These are phyloP conservation scores for Calonectria pteridis DNA, from an alignment of 2,329 filamentous ascomycete species.

Conservation along the genomic window DNA sequence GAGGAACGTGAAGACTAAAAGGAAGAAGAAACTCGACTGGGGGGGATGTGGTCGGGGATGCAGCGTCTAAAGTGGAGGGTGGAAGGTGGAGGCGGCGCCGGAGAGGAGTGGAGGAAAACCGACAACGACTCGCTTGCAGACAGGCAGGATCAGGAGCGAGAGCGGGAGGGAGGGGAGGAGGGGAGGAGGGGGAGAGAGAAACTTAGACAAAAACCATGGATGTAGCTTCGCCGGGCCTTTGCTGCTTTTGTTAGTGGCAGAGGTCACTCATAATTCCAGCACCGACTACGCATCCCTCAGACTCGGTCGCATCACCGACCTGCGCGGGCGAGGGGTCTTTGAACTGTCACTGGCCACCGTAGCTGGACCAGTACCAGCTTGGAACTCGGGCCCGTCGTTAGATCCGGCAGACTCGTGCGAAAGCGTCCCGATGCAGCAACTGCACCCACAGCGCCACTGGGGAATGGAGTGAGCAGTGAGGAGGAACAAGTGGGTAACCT, in stretches of 20 bases:
- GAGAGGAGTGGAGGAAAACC: slow-evolving; percentile 4
- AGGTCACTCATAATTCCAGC: slow-evolving; percentile 2
- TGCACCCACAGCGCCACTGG: slow-evolving; percentile 26
- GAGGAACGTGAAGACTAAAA: slow-evolving; percentile 9
- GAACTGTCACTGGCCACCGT: slow-evolving; percentile 19
- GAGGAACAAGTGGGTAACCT: slow-evolving; percentile 11
- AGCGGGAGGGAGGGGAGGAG: neutral
- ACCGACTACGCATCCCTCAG: neutral
- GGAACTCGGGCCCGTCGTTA: slow-evolving; percentile 27
- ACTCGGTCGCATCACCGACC: neutral
- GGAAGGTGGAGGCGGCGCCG: slow-evolving; percentile 24
- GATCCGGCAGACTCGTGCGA: slow-evolving; percentile 29
- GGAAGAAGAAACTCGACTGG: slow-evolving; percentile 17
- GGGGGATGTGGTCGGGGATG: slow-evolving; percentile 8
- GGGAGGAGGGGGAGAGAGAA: neutral
- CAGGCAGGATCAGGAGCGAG: neutral
- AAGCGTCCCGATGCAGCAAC: slow-evolving; percentile 24
- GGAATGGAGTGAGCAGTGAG: slow-evolving; percentile 12
- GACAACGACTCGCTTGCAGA: slow-evolving; percentile 15
- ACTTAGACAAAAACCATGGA: neutral
- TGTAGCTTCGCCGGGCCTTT: neutral
- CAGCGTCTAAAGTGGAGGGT: slow-evolving; percentile 5
- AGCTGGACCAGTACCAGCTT: slow-evolving; percentile 17
- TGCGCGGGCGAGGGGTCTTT: slow-evolving; percentile 13
- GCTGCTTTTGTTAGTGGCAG: slow-evolving; percentile 16